Evolutionary conservation across 169 alveolate species (phyloP).

Genomic region (Cystoisospora suis): DNA sequence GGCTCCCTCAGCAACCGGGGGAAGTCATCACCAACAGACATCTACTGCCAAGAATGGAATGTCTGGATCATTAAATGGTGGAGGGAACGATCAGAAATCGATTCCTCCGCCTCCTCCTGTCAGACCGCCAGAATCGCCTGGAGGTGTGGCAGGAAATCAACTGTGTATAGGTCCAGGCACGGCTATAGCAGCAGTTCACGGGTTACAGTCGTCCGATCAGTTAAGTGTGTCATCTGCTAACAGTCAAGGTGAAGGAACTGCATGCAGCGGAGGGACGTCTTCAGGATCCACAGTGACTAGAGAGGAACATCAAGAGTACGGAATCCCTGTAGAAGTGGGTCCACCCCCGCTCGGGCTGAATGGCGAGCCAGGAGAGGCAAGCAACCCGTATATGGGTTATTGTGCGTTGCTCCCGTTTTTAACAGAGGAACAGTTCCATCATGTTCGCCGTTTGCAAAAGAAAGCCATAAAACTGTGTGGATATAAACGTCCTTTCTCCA

Average conservation of each 20-base stretch:
- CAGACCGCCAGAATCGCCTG: neutral
- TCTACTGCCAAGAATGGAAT: neutral
- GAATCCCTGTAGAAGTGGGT: slow-evolving; percentile 32
- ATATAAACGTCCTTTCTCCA: neutral
- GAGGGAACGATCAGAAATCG: neutral
- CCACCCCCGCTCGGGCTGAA: slow-evolving; percentile 44
- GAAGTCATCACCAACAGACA: neutral
- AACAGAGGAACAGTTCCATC: slow-evolving; percentile 59
- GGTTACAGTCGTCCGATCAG: neutral
- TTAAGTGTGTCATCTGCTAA: neutral
- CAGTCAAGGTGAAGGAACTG: neutral
- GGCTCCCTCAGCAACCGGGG: neutral
- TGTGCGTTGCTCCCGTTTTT: slow-evolving; percentile 56
- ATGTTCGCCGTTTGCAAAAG: slow-evolving; percentile 49
- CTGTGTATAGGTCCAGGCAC: neutral
- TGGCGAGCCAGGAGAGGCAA: slow-evolving; percentile 37
- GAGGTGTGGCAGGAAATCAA: neutral
- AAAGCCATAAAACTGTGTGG: slow-evolving; percentile 22
- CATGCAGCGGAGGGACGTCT: neutral
- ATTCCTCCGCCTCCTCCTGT: neutral
- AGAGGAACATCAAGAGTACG: neutral
- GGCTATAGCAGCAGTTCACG: neutral
- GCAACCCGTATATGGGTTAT: slow-evolving; percentile 60
- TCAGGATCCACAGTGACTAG: neutral
- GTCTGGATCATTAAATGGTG: neutral